phyloP scores from a whole-genome alignment of 2,329 filamentous ascomycete genomes.

The Aspergillus sp. region DNA sequence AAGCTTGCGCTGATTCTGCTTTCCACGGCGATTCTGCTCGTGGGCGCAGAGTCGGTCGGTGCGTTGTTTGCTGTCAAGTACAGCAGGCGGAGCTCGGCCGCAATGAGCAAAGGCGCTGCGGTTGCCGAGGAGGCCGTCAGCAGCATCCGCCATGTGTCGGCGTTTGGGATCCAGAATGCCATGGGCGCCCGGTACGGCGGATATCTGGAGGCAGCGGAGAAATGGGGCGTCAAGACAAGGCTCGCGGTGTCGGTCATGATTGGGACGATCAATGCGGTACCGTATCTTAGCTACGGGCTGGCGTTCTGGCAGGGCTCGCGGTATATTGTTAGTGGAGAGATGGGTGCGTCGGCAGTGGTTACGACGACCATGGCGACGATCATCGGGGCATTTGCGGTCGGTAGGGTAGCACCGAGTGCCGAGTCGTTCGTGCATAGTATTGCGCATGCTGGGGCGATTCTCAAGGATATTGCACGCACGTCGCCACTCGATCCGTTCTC shows the following conservation, averaged over 20 bases:
- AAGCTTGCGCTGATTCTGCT: not conserved
- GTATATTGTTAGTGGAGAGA: not conserved
- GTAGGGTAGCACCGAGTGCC: not conserved
- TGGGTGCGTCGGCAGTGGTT: not conserved
- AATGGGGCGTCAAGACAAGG: not conserved
- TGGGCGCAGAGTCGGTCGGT: not conserved
- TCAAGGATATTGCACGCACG: not conserved
- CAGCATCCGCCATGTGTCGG: not conserved
- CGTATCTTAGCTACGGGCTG: not conserved
- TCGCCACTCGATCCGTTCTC: not conserved
- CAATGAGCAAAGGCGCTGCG: too few relatives aligned
- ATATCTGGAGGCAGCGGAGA: not conserved
- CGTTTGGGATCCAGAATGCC: not conserved
- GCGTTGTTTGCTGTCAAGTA: not conserved
- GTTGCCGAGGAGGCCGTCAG: not conserved
- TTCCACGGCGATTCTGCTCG: not conserved
- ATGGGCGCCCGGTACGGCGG: not conserved
- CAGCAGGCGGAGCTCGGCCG: not conserved
- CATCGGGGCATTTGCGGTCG: not conserved
- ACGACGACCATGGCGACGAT: not conserved
- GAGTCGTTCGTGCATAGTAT: not conserved
- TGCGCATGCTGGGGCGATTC: not conserved
- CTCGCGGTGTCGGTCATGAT: not conserved
- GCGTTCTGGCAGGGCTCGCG: not conserved
- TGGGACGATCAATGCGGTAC: not conserved